These are phyloP conservation scores for Phytopythium ostracodes DNA, from an alignment of 352 stramenopile genomes.

Conservation along the genomic window DNA sequence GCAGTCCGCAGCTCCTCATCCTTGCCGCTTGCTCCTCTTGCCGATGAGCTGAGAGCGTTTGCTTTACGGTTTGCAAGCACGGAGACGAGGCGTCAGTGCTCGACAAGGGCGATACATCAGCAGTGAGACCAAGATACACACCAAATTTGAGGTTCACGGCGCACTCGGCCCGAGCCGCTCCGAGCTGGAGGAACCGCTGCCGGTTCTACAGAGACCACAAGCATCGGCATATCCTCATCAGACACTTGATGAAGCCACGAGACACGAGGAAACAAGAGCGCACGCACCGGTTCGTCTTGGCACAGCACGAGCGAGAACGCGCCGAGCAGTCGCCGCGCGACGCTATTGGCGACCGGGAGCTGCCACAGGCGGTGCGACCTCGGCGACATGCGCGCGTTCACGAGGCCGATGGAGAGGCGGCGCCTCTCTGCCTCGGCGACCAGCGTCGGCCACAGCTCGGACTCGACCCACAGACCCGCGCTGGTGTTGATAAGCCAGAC, in stretches of 20 bases:
- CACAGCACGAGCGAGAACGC: slow-evolving; percentile 60
- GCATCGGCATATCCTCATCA: not conserved
- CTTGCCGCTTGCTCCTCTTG: not conserved
- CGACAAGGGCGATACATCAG: not conserved
- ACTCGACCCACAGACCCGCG: slow-evolving; percentile 74
- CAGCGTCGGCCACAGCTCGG: slow-evolving; percentile 76
- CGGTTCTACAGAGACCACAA: slow-evolving; percentile 36
- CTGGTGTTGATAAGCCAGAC: slow-evolving; percentile 14
- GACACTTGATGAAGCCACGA: not conserved
- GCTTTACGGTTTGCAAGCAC: not conserved
- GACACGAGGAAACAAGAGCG: not conserved
- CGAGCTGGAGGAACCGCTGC: slow-evolving; percentile 41
- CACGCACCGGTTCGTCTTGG: slow-evolving; percentile 45
- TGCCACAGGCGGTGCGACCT: slow-evolving; percentile 49
- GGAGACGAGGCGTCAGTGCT: not conserved
- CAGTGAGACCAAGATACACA: slow-evolving; percentile 15
- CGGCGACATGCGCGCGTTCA: slow-evolving; percentile 64
- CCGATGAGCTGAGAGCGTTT: not conserved
- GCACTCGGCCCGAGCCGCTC: slow-evolving; percentile 21
- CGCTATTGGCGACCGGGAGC: slow-evolving; percentile 24
- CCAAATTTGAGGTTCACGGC: slow-evolving; percentile 73
- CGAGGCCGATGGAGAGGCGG: slow-evolving; percentile 47
- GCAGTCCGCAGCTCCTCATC: slow-evolving; percentile 8
- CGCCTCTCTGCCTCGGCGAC: slow-evolving; percentile 44
- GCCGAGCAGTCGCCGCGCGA: slow-evolving; percentile 22